Base-by-base conservation (phyloP, 2,329 filamentous ascomycete species). In the Exophiala spinifera region DNA sequence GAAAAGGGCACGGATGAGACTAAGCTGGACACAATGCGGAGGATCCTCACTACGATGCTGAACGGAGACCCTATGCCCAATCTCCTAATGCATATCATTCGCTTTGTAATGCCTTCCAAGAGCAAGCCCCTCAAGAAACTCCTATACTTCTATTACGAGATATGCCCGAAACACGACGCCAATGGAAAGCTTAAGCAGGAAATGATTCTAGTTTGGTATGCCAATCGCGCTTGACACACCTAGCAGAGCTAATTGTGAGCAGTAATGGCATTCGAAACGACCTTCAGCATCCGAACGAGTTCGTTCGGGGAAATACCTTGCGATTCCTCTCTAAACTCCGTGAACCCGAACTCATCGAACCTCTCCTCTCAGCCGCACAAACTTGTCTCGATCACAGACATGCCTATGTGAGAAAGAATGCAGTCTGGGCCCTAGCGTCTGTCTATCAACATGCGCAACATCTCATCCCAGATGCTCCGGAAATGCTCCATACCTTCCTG, bases 241-340 rank as follows among this genome's bases (percentile, higher is more conserved):
- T 8, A 17, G n/a, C 31, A 51, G 17, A 15, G 37, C 48, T 46
- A 53, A 47, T 28, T 40, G 33, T 40, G 17, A 19, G 49, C 66
- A 96, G 92, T 75, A 99, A 99, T 74, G 94, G 94, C 63, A 97
- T 99, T 68, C 87, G 92, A 68, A 96, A 97, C 73, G 94, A 99
- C 70, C 80, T 99, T 57, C 92, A 97, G 71, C 92, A 96, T 67
- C 86, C 94, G 53, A 97, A 99, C 78, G 94, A 99, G 79, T 99
- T 96, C 74, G 91, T 99, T 63, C 86, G 94, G 63, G 94, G 94
- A 69, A 96, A 96, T 71, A 99, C 94, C n/a, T 79, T 99, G 59
- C 90, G 94, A 67, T 99, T 97, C 76, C 84, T 99, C 56, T 94
- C 88, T 80, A 99, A 99, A 78, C 82, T 99, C 59, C 87, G 91